Conservation (phyloP, 768 basidiomycete genomes). For the Mrakia gelida region DNA sequence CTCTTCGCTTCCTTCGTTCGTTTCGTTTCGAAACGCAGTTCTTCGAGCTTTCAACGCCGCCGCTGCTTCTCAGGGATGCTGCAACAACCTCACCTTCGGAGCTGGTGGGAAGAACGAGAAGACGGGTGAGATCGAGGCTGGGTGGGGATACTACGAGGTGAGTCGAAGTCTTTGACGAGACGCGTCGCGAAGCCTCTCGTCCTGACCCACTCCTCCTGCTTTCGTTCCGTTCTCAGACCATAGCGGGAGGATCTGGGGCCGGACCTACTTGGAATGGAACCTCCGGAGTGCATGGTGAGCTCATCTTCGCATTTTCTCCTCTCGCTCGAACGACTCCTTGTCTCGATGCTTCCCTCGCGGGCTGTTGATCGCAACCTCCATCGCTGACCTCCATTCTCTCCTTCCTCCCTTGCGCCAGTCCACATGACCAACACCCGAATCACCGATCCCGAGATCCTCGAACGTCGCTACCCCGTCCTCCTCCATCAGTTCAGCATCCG, state of each 20-base stretch:
- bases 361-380: not conserved
- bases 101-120: slow-evolving; percentile 32
- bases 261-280: slow-evolving; percentile 35
- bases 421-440: slow-evolving; percentile 22
- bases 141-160: slow-evolving; percentile 33
- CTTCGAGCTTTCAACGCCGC: slow-evolving; percentile 34
- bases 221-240: slow-evolving; percentile 12
- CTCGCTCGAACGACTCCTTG: too few species aligned
- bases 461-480: slow-evolving; percentile 37
- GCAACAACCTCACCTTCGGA: slow-evolving; percentile 36
- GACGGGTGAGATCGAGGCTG: slow-evolving; percentile 17
- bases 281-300: slow-evolving; percentile 16
- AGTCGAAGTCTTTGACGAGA: not conserved
- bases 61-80: slow-evolving; percentile 36
- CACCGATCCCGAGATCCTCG: slow-evolving; percentile 34
- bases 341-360: too few species aligned
- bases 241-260: slow-evolving; percentile 36
- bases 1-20: not conserved
- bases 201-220: not conserved
- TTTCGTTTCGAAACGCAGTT: not conserved
- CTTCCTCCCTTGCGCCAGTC: not conserved
- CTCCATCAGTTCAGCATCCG: slow-evolving; percentile 36
- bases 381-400: not conserved
- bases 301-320: too few species aligned
- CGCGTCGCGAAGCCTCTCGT: not conserved